phyloP scores from a whole-genome alignment of 1,284 basidiomycete genomes.

The Ceratobasidium sp. region DNA sequence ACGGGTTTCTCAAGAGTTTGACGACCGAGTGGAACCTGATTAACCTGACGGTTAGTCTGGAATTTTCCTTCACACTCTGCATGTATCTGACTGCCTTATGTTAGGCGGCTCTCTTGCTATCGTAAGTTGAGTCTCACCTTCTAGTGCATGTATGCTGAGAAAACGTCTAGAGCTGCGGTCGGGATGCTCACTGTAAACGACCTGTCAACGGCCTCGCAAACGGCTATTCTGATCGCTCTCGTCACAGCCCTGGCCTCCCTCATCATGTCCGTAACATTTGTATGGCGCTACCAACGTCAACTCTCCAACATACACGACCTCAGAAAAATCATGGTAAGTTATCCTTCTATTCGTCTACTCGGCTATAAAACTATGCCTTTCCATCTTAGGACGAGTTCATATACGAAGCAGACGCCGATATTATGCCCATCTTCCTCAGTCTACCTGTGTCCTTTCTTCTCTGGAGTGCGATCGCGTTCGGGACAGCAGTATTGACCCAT shows the following conservation, averaged over 20 bases:
- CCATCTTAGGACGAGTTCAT: conserved; percentile 43
- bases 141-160: conserved; percentile 3
- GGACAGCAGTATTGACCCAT: conserved; percentile 40
- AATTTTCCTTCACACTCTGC: not conserved
- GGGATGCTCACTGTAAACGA: conserved; percentile 42
- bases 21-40: conserved; percentile 45
- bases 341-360: not conserved
- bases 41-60: conserved; percentile 42
- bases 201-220: conserved; percentile 28
- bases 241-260: conserved; percentile 42
- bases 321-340: conserved; percentile 42
- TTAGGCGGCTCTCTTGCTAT: conserved; percentile 24
- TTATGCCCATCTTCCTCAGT: conserved; percentile 43
- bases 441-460: conserved; percentile 44
- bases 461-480: conserved; percentile 43
- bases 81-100: not conserved
- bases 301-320: conserved; percentile 44
- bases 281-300: conserved; percentile 45
- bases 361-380: not conserved
- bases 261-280: conserved; percentile 39
- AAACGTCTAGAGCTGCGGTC: conserved; percentile 34
- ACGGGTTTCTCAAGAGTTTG: conserved; percentile 43
- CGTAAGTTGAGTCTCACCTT: conserved; percentile 6
- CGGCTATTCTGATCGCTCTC: conserved; percentile 42
- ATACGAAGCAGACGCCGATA: conserved; percentile 42